Evolutionary conservation across 164 flowering plant species (phyloP).

Genomic region (Stephania yunnanensis): DNA sequence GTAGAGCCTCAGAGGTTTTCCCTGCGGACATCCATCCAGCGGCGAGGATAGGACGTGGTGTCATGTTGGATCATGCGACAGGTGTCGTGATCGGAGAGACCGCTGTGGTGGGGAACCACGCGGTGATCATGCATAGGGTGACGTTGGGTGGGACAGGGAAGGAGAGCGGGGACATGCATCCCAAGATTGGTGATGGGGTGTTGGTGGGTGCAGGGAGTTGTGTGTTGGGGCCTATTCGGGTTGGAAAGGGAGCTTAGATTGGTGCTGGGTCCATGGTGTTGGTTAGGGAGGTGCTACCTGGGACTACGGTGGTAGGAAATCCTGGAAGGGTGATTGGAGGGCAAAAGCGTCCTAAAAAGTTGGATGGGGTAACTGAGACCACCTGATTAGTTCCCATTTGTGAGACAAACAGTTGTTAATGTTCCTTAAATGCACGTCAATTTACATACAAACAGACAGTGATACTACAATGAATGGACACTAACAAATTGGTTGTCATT

Average conservation of each 20-base stretch:
- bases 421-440: no score
- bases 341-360: constrained; percentile 41
- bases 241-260: constrained; percentile 79
- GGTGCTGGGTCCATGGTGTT: constrained; percentile 79
- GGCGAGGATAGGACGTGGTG: constrained; percentile 66
- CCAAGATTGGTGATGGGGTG: constrained; percentile 80
- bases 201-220: constrained; percentile 75
- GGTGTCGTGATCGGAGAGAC: constrained; percentile 79
- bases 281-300: constrained; percentile 48
- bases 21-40: constrained; percentile 82
- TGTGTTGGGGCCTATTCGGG: constrained; percentile 57
- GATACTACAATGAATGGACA: no score
- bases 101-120: constrained; percentile 63
- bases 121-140: constrained; percentile 68
- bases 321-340: constrained; percentile 74
- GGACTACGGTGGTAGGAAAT: constrained; percentile 74
- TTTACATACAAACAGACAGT: no score
- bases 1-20: constrained; percentile 59
- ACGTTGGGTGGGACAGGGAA: constrained; percentile 82
- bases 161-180: constrained; percentile 61
- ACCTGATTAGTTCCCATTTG: no score
- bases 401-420: no score
- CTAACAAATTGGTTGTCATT: no score
- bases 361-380: constrained; percentile 1
- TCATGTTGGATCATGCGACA: constrained; percentile 72